These are phyloP conservation scores for Apiospora kogelbergensis DNA, from an alignment of 2,329 filamentous ascomycete species.

Conservation along the genomic window DNA sequence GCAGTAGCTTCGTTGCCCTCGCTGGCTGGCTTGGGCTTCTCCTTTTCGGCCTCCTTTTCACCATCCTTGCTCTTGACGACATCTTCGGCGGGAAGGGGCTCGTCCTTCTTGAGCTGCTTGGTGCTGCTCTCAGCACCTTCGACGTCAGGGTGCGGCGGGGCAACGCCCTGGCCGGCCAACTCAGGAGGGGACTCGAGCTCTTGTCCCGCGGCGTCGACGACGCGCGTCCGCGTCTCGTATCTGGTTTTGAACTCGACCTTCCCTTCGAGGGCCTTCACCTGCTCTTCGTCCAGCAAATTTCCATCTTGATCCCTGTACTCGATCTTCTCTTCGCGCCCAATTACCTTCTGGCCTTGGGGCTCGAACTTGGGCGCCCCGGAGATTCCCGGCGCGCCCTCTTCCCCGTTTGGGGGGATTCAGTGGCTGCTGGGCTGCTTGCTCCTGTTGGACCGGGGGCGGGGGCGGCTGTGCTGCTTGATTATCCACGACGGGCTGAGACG, in stretches of 20 bases:
- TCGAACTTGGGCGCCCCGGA: slow-evolving; percentile 50
- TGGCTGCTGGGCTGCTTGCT: slow-evolving; percentile 18
- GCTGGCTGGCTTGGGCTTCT: slow-evolving; percentile 61
- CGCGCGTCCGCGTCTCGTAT: slow-evolving; percentile 89
- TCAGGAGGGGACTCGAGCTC: slow-evolving; percentile 58
- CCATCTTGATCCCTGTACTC: slow-evolving; percentile 96
- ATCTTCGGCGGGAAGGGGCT: slow-evolving; percentile 35
- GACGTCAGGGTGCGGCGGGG: slow-evolving; percentile 61
- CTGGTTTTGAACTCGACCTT: slow-evolving; percentile 95
- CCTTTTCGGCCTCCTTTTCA: slow-evolving; percentile 52
- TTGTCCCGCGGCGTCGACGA: slow-evolving; percentile 78
- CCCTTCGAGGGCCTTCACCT: slow-evolving; percentile 82
- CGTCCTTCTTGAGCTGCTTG: slow-evolving; percentile 35
- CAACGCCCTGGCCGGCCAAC: slow-evolving; percentile 42
- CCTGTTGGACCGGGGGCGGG: slow-evolving; percentile 18
- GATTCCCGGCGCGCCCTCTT: slow-evolving; percentile 28
- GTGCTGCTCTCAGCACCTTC: slow-evolving; percentile 63
- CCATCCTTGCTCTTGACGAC: slow-evolving; percentile 56
- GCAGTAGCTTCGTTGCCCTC: slow-evolving; percentile 59
- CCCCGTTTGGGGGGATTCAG: slow-evolving; percentile 21
- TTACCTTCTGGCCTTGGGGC: slow-evolving; percentile 44
- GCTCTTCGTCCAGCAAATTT: slow-evolving; percentile 79
- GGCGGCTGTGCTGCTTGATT: slow-evolving; percentile 19
- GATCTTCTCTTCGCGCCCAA: slow-evolving; percentile 72
- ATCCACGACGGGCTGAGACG: slow-evolving; percentile 23